A percentile compares a stretch with the other conserved stretches of the same genome.
These are phyloP conservation scores for Solanum pinnatisectum DNA, from an alignment of 257 asterid species.

Conservation along the genomic window DNA sequence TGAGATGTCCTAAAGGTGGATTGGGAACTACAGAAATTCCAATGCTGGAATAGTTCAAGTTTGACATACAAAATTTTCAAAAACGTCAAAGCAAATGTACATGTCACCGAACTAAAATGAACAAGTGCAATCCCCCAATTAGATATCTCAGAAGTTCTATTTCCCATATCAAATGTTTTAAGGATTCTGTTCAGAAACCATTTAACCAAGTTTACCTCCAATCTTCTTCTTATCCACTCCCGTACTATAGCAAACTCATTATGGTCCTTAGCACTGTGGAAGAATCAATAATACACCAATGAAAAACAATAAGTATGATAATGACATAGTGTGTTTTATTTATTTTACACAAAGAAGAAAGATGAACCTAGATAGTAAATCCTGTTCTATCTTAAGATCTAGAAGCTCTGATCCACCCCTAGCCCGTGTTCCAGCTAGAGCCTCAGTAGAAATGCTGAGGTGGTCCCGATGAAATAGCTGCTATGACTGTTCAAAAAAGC, in stretches of 20 bases:
- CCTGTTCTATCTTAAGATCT: conserved; percentile 72
- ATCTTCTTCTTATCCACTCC: conserved; percentile 61
- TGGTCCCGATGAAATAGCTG: conserved; percentile 67
- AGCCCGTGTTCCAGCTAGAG: conserved; percentile 92
- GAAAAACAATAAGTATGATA: background rate
- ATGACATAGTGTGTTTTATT: background rate
- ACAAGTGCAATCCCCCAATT: background rate
- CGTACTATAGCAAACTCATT: conserved; percentile 84
- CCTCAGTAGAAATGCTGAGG: conserved; percentile 70
- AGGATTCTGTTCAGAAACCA: background rate
- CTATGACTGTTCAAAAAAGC: conserved; percentile 57
- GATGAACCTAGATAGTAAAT: conserved; percentile 79
- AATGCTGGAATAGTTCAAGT: background rate
- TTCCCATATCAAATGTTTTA: background rate
- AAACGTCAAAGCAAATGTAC: too few species aligned
- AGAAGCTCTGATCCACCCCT: conserved; percentile 71
- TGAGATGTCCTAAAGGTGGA: background rate
- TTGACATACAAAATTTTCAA: background rate
- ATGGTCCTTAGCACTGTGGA: conserved; percentile 75
- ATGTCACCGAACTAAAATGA: background rate
- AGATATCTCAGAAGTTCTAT: background rate
- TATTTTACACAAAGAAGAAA: background rate
- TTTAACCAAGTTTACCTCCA: conserved; percentile 59
- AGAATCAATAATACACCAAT: background rate
- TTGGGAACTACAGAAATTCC: background rate